Percentiles rank a stretch among this genome's conserved stretches.
phyloP scores from a whole-genome alignment of 108 stramenopile genomes.

The Heterococcus sp. region DNA sequence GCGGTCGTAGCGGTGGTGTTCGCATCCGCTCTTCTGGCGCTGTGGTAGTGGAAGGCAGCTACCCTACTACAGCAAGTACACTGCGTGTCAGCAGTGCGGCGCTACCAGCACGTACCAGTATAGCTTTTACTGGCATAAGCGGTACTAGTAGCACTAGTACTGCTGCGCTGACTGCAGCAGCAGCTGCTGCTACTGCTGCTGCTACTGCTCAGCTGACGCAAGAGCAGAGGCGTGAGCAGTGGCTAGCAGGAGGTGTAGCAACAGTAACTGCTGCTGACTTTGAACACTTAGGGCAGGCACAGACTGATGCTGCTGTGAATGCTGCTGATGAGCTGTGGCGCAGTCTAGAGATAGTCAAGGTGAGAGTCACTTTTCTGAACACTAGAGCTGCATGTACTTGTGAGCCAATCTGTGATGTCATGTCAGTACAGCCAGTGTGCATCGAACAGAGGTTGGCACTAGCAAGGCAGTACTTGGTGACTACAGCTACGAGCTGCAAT shows the following conservation, averaged over 20 bases:
- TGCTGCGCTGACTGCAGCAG: background rate
- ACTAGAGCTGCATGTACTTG: too few species aligned
- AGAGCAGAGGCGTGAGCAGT: constrained; percentile 15
- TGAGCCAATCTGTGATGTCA: background rate
- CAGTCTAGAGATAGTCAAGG: background rate
- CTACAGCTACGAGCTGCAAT: background rate
- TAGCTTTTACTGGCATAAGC: too few species aligned
- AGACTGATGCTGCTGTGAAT: background rate
- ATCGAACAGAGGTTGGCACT: background rate
- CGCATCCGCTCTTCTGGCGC: too few species aligned
- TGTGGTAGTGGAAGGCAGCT: too few species aligned
- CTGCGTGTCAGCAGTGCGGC: too few species aligned
- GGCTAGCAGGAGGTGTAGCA: constrained; percentile 24
- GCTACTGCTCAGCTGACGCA: constrained; percentile 2
- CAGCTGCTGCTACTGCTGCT: background rate
- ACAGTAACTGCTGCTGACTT: too few species aligned
- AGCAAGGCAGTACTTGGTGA: background rate
- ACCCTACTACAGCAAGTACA: too few species aligned
- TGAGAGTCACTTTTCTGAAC: background rate
- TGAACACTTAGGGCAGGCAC: background rate
- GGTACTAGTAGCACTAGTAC: too few species aligned
- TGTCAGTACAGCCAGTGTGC: background rate
- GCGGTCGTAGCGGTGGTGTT: too few species aligned
- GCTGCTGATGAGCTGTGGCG: background rate
- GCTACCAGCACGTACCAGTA: too few species aligned